Evolutionary conservation across 2,329 filamentous ascomycete species (phyloP).

Genomic region (Huntiella omanensis): DNA sequence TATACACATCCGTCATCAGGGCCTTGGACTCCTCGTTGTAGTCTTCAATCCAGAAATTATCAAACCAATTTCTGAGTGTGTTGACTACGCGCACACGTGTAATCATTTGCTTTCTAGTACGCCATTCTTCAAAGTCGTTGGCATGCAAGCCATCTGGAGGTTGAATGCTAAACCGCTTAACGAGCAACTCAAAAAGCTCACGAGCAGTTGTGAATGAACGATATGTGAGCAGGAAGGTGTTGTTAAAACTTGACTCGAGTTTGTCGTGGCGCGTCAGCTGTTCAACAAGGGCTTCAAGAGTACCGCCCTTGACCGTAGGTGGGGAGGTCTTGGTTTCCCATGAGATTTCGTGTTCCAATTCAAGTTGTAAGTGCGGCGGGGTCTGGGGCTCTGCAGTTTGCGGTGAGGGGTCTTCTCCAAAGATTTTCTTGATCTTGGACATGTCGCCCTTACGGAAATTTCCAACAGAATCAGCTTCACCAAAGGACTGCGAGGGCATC

Average conservation of each 20-base stretch:
- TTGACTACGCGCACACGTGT: constrained; percentile 95
- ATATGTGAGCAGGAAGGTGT: constrained; percentile 93
- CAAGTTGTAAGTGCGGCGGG: constrained; percentile 68
- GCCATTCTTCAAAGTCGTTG: constrained; percentile 69
- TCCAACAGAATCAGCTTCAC: constrained; percentile 36
- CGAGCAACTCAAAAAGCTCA: constrained; percentile 82
- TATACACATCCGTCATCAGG: constrained; percentile 72
- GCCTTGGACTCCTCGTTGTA: constrained; percentile 66
- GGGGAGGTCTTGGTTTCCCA: constrained; percentile 70
- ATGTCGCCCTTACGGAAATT: constrained; percentile 40
- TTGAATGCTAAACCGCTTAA: constrained; percentile 81
- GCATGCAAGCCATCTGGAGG: constrained; percentile 64
- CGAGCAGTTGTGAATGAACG: constrained; percentile 80
- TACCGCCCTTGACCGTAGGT: constrained; percentile 70
- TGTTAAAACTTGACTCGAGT: constrained; percentile 87
- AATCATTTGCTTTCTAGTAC: constrained; percentile 84
- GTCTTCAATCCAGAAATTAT: constrained; percentile 97
- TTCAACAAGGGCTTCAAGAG: constrained; percentile 73
- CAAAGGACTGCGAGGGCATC: constrained; percentile 42
- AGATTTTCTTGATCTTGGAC: constrained; percentile 46
- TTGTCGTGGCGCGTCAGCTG: constrained; percentile 93
- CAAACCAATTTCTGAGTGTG: constrained; percentile 95
- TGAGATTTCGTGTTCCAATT: constrained; percentile 73
- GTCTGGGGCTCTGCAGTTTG: constrained; percentile 47
- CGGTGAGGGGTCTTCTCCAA: constrained; percentile 43